Percentiles rank a stretch among this genome's conserved stretches.
Evolutionary conservation across 2,329 filamentous ascomycete species (phyloP).

Genomic region (Fusarium miscanthi): DNA sequence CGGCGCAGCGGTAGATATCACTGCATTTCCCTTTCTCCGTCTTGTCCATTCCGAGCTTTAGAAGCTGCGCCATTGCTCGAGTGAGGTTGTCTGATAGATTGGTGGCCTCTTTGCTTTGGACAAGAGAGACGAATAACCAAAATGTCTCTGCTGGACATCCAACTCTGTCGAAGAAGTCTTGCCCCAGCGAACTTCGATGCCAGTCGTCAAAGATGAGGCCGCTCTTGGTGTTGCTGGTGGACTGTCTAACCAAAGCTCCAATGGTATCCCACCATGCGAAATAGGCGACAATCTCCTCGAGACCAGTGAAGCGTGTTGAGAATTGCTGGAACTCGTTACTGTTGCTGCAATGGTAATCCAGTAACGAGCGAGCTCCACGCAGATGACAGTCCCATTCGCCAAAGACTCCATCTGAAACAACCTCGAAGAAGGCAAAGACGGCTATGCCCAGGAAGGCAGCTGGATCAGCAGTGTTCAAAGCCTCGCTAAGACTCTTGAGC

Average conservation of each 20-base stretch:
- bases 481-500: slow-evolving; percentile 52
- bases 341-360: slow-evolving; percentile 54
- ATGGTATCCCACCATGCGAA: slow-evolving; percentile 56
- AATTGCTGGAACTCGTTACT: slow-evolving; percentile 50
- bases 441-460: slow-evolving; percentile 57
- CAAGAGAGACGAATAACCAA: slow-evolving; percentile 50
- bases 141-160: slow-evolving; percentile 54
- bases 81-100: slow-evolving; percentile 27
- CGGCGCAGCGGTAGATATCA: slow-evolving; percentile 52
- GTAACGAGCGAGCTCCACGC: slow-evolving; percentile 53
- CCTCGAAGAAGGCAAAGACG: slow-evolving; percentile 57
- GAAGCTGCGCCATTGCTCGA: slow-evolving; percentile 44
- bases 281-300: slow-evolving; percentile 53
- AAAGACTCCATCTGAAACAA: slow-evolving; percentile 55
- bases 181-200: slow-evolving; percentile 51
- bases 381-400: slow-evolving; percentile 54
- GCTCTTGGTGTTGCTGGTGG: not conserved
- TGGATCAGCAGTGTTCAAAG: slow-evolving; percentile 53
- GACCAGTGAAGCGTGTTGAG: slow-evolving; percentile 48
- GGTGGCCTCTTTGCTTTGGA: slow-evolving; percentile 31
- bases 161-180: slow-evolving; percentile 51
- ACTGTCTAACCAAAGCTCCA: slow-evolving; percentile 42
- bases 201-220: slow-evolving; percentile 54
- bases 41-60: slow-evolving; percentile 25
- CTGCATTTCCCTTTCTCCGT: slow-evolving; percentile 41